Base-by-base conservation (phyloP, 2,329 filamentous ascomycete genomes). In the Fusarium mexicanum region DNA sequence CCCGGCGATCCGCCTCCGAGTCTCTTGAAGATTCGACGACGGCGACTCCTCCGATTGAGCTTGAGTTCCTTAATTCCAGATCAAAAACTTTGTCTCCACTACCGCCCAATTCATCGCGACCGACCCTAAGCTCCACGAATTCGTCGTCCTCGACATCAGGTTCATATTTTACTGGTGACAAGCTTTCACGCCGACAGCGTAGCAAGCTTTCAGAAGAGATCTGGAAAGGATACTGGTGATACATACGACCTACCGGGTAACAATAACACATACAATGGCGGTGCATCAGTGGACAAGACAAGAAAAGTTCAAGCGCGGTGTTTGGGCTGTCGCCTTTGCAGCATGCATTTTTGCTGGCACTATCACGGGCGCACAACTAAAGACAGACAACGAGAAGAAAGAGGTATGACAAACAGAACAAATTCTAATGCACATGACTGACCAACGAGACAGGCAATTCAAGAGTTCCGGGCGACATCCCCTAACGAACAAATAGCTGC, bases 361-460 rank as follows among this genome's bases (percentile, higher is more conserved):
- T 50, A 81, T 86, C 53, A 87, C 87, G 64, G 87, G 87, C 59
- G 87, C 86, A 12, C 84, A 85, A 51, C 77, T 88, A 51, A 88
- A 87, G 79, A 83, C 83, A 54, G 84, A 87, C 67, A 81, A 84
- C 66, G 85, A 88, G 71, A 86, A 83, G 74, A 79, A 82, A 70
- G 79, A 85, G 76, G 86, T 87, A 67, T 44, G 77, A 70, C 20
- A 12, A 14, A 26, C 53, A 24, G 10, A 24, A 12, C 16, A 46
- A 13, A 17, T 9, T 24, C 5, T 16, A 43, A 43, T 8, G 37
- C 16, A 26, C n/a, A 12, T 22, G 33, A 24, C 41, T 71, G 16
- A 64, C 53, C 7, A 38, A 37, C 33, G 33, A 22, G 18, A 60
- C 18, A 84, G 82, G 79, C 79, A 14, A 81, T 84, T 31, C 71